phyloP scores from a whole-genome alignment of 2,329 filamentous ascomycete genomes.

The Arachnomyces sp. region DNA sequence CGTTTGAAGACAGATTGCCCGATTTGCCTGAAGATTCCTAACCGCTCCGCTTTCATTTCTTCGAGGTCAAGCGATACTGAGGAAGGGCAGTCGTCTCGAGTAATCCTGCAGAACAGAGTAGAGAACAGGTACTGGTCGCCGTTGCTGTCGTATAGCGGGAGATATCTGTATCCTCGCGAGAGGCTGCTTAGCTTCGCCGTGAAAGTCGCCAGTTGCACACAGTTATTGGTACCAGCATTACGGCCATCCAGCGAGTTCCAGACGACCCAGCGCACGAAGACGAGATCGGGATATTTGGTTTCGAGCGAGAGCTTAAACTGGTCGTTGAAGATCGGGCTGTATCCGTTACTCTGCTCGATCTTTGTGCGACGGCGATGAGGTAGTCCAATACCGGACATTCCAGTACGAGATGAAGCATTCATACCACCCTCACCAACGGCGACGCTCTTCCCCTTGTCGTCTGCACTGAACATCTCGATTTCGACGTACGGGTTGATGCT shows the following conservation, averaged over 20 bases:
- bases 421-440: constrained; percentile 60
- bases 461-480: constrained; percentile 87
- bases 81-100: constrained; percentile 47
- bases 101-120: constrained; percentile 84
- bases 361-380: constrained; percentile 73
- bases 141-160: constrained; percentile 79
- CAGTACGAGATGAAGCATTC: constrained; percentile 57
- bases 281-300: constrained; percentile 88
- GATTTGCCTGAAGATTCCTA: constrained; percentile 35
- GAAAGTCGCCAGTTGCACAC: constrained; percentile 69
- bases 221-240: constrained; percentile 57
- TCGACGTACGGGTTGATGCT: constrained; percentile 89
- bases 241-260: constrained; percentile 76
- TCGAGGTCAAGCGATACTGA: constrained; percentile 28
- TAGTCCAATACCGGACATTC: constrained; percentile 59
- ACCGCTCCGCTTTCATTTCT: constrained; percentile 32
- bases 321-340: constrained; percentile 82
- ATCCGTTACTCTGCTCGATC: constrained; percentile 80
- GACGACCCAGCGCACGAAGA: constrained; percentile 90
- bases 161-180: constrained; percentile 84
- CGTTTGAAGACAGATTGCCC: constrained; percentile 40
- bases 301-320: constrained; percentile 72
- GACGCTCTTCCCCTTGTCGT: constrained; percentile 75
- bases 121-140: constrained; percentile 94
- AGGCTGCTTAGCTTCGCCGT: constrained; percentile 86